phyloP scores from a whole-genome alignment of 2,329 filamentous ascomycete genomes.

The Monosporascus sp. region DNA sequence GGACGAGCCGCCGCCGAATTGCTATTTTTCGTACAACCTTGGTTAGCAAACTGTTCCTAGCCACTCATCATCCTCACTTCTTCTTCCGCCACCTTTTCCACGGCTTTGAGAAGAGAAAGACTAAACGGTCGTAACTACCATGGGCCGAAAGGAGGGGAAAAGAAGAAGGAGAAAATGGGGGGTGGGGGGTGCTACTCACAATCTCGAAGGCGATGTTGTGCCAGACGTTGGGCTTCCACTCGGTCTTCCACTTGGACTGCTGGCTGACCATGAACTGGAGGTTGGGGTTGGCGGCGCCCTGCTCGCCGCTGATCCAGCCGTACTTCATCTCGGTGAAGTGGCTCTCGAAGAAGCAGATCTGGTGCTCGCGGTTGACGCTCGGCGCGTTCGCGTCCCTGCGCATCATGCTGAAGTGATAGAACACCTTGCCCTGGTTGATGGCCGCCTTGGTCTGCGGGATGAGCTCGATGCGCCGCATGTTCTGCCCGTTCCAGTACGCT shows the following conservation, averaged over 20 bases:
- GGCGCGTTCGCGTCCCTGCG: slow-evolving; percentile 55
- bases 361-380: slow-evolving; percentile 59
- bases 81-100: background rate
- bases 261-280: slow-evolving; percentile 63
- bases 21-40: slow-evolving; percentile 1
- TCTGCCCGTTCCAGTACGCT: slow-evolving; percentile 67
- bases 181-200: slow-evolving; percentile 17
- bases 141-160: background rate
- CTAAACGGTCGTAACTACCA: background rate
- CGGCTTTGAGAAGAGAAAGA: background rate
- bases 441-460: slow-evolving; percentile 66
- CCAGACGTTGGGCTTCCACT: slow-evolving; percentile 60
- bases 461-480: slow-evolving; percentile 67
- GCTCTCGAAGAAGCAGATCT: slow-evolving; percentile 57
- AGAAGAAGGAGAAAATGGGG: background rate
- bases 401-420: slow-evolving; percentile 68
- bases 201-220: slow-evolving; percentile 73
- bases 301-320: slow-evolving; percentile 51
- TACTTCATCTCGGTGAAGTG: slow-evolving; percentile 76
- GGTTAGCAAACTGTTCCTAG: too few relatives aligned
- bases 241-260: slow-evolving; percentile 56
- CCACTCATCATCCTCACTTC: background rate
- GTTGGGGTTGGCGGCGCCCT: slow-evolving; percentile 40
- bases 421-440: slow-evolving; percentile 60
- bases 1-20: slow-evolving; percentile 47